These are phyloP conservation scores for Austroboletus eburneus DNA, from an alignment of 768 basidiomycete species.

Conservation along the genomic window DNA sequence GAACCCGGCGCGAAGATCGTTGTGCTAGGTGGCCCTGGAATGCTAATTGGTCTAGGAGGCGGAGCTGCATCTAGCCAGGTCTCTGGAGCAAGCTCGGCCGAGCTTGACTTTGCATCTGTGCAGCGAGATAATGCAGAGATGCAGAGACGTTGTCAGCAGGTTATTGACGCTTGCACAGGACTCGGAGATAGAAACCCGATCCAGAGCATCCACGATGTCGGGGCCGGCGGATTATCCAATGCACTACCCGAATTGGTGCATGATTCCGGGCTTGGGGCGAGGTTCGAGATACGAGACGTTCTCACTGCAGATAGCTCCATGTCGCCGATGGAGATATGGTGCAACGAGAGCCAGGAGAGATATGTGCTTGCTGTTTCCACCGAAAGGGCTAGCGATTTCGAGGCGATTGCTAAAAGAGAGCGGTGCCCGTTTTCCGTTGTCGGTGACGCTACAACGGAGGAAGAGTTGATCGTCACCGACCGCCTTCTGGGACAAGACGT, in stretches of 20 bases:
- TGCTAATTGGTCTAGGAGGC: slow-evolving; percentile 95
- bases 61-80: slow-evolving; percentile 95
- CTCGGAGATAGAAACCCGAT: slow-evolving; percentile 66
- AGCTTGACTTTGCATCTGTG: slow-evolving; percentile 95
- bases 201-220: slow-evolving; percentile 96
- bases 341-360: slow-evolving; percentile 97
- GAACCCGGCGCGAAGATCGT: slow-evolving; percentile 80
- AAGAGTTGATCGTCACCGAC: slow-evolving; percentile 88
- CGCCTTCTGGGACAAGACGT: slow-evolving; percentile 73
- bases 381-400: slow-evolving; percentile 59
- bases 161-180: slow-evolving; percentile 86
- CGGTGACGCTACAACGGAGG: slow-evolving; percentile 76
- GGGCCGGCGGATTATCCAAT: slow-evolving; percentile 95
- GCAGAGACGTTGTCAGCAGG: slow-evolving; percentile 95
- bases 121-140: slow-evolving; percentile 99
- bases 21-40: slow-evolving; percentile 92
- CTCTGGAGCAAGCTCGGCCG: slow-evolving; percentile 84
- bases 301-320: slow-evolving; percentile 88
- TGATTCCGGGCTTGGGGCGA: slow-evolving; percentile 87
- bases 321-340: slow-evolving; percentile 99
- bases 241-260: slow-evolving; percentile 96
- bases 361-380: slow-evolving; percentile 90
- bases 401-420: slow-evolving; percentile 77
- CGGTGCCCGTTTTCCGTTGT: slow-evolving; percentile 93
- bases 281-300: slow-evolving; percentile 91